Percentiles rank a stretch among this genome's conserved stretches.
Conservation (phyloP, 2,329 filamentous ascomycete species). For the Colletotrichum siamense region DNA sequence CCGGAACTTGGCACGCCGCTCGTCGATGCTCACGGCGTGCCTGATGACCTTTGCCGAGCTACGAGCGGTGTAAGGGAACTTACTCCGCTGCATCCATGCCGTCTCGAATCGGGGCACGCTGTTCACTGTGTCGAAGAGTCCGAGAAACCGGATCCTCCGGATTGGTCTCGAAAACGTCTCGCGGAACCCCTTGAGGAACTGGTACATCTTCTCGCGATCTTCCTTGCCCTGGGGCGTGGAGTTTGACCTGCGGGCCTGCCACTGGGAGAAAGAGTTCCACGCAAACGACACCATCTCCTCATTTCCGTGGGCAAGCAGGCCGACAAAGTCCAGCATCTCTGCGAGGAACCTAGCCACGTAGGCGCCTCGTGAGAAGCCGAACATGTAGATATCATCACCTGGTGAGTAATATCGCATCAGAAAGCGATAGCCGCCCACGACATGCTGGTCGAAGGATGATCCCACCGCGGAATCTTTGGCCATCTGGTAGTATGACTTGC, state of each 20-base stretch:
- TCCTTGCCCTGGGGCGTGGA: conserved; percentile 39
- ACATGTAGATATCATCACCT: conserved; percentile 72
- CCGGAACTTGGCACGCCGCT: conserved; percentile 73
- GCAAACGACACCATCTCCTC: conserved; percentile 86
- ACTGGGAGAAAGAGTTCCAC: conserved; percentile 81
- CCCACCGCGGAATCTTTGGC: conserved; percentile 82
- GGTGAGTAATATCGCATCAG: conserved; percentile 75
- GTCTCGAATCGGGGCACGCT: conserved; percentile 79
- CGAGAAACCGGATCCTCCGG: conserved; percentile 75
- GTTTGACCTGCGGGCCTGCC: conserved; percentile 64
- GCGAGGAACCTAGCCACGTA: conserved; percentile 79
- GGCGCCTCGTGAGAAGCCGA: conserved; percentile 75
- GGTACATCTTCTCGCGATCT: conserved; percentile 67
- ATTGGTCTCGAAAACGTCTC: conserved; percentile 83
- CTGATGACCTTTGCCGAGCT: conserved; percentile 67
- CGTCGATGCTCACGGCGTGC: conserved; percentile 74
- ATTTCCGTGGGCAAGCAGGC: conserved; percentile 80
- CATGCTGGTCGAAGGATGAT: conserved; percentile 81
- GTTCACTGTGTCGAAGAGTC: conserved; percentile 84
- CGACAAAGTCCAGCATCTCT: conserved; percentile 85
- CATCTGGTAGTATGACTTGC: conserved; percentile 72
- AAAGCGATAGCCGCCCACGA: conserved; percentile 83
- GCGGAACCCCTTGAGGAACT: conserved; percentile 79
- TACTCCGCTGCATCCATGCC: conserved; percentile 78
- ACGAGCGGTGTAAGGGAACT: conserved; percentile 72